Base-by-base conservation (phyloP, 768 basidiomycete species). In the Tylopilus sp. region DNA sequence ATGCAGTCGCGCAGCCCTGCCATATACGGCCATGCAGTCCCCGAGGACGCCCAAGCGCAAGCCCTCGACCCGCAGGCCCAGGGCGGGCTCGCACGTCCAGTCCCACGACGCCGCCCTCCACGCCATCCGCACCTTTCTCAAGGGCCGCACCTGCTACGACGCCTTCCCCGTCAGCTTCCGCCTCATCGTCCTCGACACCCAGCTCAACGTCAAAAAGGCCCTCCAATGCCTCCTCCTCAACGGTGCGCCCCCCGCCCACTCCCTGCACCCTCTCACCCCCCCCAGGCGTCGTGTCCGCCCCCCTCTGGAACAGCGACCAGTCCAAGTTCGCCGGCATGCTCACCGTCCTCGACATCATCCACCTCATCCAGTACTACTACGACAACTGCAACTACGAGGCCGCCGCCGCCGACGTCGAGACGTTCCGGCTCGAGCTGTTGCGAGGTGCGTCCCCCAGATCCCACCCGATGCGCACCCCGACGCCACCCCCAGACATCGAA, bases 311-410 rank as follows among this genome's bases (percentile, higher is more conserved):
- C 75, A 96, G 93, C 70, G 90, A 93, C 58, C 84, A 82, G 55
- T 95, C 92, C 6, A 83, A 78, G 37, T 99, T 99, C 64, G 92
- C 92, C 10, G 97, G 97, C 55, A 98, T 99, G 96, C 88, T 99
- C 65, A 99, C 97, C 10, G 92, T 98, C n/a, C 82, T 93, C 52
- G 97, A 99, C 71, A 94, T 99, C 69, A 98, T 99, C 53, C 97
- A 99, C 69, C 84, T 99, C 59, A 98, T 99, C 59, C 97, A 99
- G 64, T 97, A 95, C 74, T 99, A 98, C 71, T 97, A 98, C 71
- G 84, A 86, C 43, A 91, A 87, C 13, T 75, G 81, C 3, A 85
- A 89, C 29, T 85, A 85, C 33, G 93, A 93, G 62, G 84, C 83
- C 48, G 95, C 93, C 6, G 83, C 87, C 0, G 81, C 86, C 12